Conservation (phyloP, 1,284 basidiomycete species). For the Flammula alnicola region DNA sequence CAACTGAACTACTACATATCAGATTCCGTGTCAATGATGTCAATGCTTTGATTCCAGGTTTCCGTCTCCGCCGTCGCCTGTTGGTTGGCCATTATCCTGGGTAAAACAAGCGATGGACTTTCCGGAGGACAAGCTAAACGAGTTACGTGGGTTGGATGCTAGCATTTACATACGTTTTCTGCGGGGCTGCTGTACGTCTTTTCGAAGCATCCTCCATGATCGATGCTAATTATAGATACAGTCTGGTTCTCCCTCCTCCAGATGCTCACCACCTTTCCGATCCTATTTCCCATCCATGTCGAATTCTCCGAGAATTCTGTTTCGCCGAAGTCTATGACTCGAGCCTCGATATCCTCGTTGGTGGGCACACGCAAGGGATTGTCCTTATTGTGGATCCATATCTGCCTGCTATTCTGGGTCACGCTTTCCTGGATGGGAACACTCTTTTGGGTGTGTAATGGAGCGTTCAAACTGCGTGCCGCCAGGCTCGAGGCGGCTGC, state of each 20-base stretch:
- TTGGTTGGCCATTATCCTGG: constrained; percentile 76
- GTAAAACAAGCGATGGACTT: constrained; percentile 65
- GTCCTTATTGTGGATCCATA: constrained; percentile 83
- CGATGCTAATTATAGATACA: constrained; percentile 30
- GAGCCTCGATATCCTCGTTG: constrained; percentile 84
- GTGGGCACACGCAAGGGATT: constrained; percentile 64
- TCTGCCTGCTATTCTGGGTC: constrained; percentile 81
- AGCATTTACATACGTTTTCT: constrained; percentile 80
- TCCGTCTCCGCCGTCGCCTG: constrained; percentile 62
- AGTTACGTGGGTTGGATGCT: constrained; percentile 80
- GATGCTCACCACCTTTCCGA: constrained; percentile 74
- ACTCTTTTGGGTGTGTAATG: constrained; percentile 80
- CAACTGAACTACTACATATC: constrained; percentile 7
- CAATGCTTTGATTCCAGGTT: constrained; percentile 46
- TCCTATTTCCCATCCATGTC: constrained; percentile 84
- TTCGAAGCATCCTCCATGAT: not conserved
- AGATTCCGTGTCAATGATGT: not conserved
- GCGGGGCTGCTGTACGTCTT: constrained; percentile 71
- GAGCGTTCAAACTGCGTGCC: constrained; percentile 68
- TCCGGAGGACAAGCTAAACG: constrained; percentile 67
- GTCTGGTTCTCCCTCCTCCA: constrained; percentile 76
- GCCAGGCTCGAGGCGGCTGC: constrained; percentile 51
- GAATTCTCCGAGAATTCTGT: constrained; percentile 69
- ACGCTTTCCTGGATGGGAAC: constrained; percentile 78
- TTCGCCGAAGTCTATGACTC: constrained; percentile 77